Percentiles rank a stretch among this genome's conserved stretches.
Conservation (phyloP, 495 filamentous ascomycete genomes). For the Hapsidospora chrysogenum region DNA sequence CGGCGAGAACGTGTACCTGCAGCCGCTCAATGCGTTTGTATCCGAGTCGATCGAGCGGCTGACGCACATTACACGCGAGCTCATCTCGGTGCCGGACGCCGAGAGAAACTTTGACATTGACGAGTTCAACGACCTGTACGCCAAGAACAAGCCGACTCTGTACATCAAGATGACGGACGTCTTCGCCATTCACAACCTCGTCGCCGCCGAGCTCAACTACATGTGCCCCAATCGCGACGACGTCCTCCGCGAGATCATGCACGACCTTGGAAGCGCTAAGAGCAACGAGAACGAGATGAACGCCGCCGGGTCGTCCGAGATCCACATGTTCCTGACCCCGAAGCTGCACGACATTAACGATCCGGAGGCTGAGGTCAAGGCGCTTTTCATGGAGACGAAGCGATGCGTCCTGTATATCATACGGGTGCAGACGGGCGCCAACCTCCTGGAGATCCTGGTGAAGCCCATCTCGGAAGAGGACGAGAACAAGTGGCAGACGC, state of each 20-base stretch:
- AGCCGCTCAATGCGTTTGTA: conserved; percentile 82
- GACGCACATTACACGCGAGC: conserved; percentile 48
- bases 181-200: conserved; percentile 84
- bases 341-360: conserved; percentile 86
- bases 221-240: conserved; percentile 73
- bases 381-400: conserved; percentile 95
- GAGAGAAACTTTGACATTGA: conserved; percentile 94
- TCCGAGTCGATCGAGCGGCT: conserved; percentile 71
- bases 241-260: conserved; percentile 75
- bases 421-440: conserved; percentile 79
- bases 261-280: conserved; percentile 88
- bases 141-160: conserved; percentile 84
- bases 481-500: conserved; percentile 66
- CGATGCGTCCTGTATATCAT: conserved; percentile 96
- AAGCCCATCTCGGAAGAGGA: conserved; percentile 77
- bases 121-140: conserved; percentile 94
- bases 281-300: conserved; percentile 87
- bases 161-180: conserved; percentile 99
- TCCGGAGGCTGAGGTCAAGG: conserved; percentile 78
- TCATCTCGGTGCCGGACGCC: conserved; percentile 71
- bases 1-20: conserved; percentile 86
- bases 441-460: conserved; percentile 88
- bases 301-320: conserved; percentile 74
- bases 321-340: conserved; percentile 78
- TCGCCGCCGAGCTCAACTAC: conserved; percentile 57